A percentile compares a stretch with the other conserved stretches of the same genome.
Evolutionary conservation across 352 stramenopile species (phyloP).

Genomic region (Pythium folliculosum): DNA sequence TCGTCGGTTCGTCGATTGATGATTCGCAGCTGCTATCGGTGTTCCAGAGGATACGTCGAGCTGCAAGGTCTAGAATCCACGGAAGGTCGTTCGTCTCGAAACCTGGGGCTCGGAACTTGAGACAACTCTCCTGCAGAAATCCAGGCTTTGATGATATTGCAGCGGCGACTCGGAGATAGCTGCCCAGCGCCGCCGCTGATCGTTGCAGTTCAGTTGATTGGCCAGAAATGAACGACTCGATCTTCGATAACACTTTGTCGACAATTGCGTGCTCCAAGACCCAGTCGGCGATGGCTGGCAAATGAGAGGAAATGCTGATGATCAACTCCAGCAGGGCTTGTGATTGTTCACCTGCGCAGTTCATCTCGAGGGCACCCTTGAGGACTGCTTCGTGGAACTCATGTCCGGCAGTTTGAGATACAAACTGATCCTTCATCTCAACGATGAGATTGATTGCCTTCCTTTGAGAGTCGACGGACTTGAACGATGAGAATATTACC

Average conservation of each 20-base stretch:
- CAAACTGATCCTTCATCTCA: background rate
- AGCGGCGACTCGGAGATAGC: conserved; percentile 12
- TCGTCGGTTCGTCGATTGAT: background rate
- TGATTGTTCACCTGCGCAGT: background rate
- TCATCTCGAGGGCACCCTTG: conserved; percentile 2
- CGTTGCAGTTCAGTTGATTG: background rate
- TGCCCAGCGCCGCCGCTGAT: background rate
- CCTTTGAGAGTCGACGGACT: background rate
- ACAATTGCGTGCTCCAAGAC: conserved; percentile 6
- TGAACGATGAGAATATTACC: background rate
- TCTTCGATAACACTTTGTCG: background rate
- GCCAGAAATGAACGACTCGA: background rate
- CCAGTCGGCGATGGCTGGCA: conserved; percentile 1
- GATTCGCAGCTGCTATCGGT: background rate
- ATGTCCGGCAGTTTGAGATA: background rate
- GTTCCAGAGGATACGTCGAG: conserved; percentile 11
- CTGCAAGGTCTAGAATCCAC: conserved; percentile 13
- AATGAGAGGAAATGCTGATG: conserved; percentile 3
- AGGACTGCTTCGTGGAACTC: conserved; percentile 2
- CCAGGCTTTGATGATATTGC: background rate
- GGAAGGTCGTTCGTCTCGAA: background rate
- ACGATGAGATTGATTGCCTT: conserved; percentile 1
- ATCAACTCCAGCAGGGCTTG: conserved; percentile 8
- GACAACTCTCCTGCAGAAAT: background rate
- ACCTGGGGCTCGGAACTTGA: background rate